Evolutionary conservation across 2,329 filamentous ascomycete species (phyloP).

Genomic region (Phaeophleospora eucalypticola): DNA sequence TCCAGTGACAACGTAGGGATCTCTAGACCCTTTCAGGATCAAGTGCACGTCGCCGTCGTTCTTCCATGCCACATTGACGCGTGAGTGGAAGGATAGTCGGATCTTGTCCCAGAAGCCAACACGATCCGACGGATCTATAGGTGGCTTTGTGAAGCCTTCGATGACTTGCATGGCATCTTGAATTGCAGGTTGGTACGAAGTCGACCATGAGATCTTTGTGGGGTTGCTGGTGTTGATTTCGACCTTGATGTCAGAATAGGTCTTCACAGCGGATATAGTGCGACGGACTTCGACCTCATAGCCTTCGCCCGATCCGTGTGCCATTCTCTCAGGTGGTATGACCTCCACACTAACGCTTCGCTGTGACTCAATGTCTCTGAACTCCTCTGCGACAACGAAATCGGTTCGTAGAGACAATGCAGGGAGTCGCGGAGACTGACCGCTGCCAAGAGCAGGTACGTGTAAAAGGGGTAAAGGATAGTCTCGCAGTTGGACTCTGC

Average conservation of each 20-base stretch:
- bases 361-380: constrained; percentile 72
- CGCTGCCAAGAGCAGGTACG: constrained; percentile 74
- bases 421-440: constrained; percentile 74
- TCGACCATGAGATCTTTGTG: constrained; percentile 93
- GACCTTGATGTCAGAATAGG: constrained; percentile 85
- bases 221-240: constrained; percentile 91
- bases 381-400: constrained; percentile 95
- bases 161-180: constrained; percentile 99
- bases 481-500: constrained; percentile 78
- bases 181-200: constrained; percentile 94
- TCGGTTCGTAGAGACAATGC: constrained; percentile 81
- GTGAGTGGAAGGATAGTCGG: constrained; percentile 86
- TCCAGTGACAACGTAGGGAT: constrained; percentile 89
- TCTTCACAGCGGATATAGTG: constrained; percentile 92
- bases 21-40: constrained; percentile 79
- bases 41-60: constrained; percentile 94
- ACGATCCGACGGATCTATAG: constrained; percentile 85
- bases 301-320: constrained; percentile 57
- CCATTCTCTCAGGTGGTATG: constrained; percentile 62
- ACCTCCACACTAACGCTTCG: constrained; percentile 79
- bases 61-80: constrained; percentile 84
- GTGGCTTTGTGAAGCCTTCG: constrained; percentile 94
- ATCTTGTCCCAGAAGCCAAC: constrained; percentile 99
- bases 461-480: constrained; percentile 91
- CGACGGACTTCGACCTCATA: constrained; percentile 84